phyloP scores from a whole-genome alignment of 352 stramenopile species.

The Phytophthora kernoviae region DNA sequence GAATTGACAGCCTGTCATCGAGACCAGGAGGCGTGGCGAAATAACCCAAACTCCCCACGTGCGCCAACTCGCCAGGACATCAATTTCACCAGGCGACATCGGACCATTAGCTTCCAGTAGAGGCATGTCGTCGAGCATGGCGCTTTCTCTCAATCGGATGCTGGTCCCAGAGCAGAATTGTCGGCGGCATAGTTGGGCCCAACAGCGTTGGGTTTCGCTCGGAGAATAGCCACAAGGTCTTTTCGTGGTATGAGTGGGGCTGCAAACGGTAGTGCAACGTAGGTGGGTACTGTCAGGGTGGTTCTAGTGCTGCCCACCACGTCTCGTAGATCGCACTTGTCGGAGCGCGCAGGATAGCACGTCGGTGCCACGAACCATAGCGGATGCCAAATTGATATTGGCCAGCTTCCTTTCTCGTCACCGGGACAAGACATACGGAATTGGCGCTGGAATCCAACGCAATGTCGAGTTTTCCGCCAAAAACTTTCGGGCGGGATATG shows the following conservation, averaged over 20 bases:
- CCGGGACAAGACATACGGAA: slow-evolving; percentile 10
- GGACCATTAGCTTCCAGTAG: slow-evolving; percentile 28
- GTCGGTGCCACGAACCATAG: slow-evolving; percentile 16
- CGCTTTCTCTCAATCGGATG: background rate
- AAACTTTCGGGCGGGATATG: slow-evolving; percentile 24
- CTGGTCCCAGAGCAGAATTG: slow-evolving; percentile 6
- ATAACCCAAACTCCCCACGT: slow-evolving; percentile 34
- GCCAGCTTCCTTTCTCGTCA: slow-evolving; percentile 23
- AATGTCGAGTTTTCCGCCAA: slow-evolving; percentile 32
- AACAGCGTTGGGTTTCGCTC: slow-evolving; percentile 3
- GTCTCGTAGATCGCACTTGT: slow-evolving; percentile 29
- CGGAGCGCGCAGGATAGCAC: slow-evolving; percentile 26
- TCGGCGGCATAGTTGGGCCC: slow-evolving; percentile 7
- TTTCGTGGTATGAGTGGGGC: slow-evolving; percentile 11
- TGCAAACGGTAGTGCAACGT: slow-evolving; percentile 20
- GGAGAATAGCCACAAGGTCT: slow-evolving; percentile 15
- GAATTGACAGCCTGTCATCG: background rate
- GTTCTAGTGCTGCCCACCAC: slow-evolving; percentile 32
- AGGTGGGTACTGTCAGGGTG: slow-evolving; percentile 19
- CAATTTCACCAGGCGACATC: slow-evolving; percentile 22
- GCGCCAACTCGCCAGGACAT: slow-evolving; percentile 38
- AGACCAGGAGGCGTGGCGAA: slow-evolving; percentile 19
- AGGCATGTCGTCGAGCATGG: slow-evolving; percentile 14
- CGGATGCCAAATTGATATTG: slow-evolving; percentile 22
- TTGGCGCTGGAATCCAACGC: slow-evolving; percentile 7